Evolutionary conservation across 768 basidiomycete species (phyloP), one percentile per base, ranked within the genome.

Genomic region (Leccinum pellstonianum): DNA sequence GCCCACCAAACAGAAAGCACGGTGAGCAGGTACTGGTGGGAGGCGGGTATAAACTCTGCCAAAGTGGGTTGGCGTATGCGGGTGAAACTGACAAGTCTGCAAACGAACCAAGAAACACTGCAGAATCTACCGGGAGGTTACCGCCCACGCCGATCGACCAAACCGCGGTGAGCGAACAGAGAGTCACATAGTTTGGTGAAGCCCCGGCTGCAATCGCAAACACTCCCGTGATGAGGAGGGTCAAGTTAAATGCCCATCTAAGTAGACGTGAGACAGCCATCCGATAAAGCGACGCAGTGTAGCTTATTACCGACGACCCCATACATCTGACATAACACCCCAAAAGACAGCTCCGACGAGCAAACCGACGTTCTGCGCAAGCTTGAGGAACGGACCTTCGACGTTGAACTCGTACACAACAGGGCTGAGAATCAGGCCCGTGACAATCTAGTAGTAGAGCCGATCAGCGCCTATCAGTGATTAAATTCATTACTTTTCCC

Each of bases 1-100:
- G 87, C 86, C 90, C 90, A 92, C 86, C 87, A 91, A 38, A 90
- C 82, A 0, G 88, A 89, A 17, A 91, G 78, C 14, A 91, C 75
- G 0, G 89, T 90, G 35, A 91, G 76, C 4, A 92, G 77, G 66
- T 89, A 91, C 66, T 91, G 90, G 61, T 91, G 87, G 1, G 83
- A 82, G 3, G 82, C 81, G 0, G 90, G 90, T 0, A 88, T 68
- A 66, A 88, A 89, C 65, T 91, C 87, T 86, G 56, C 31, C 4
- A 52, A 11, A 1, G 15, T 52, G 17, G 4, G n/a, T 64, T 50
- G 21, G 27, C 25, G 29, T 14, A 14, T 11, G 10, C 7, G 10
- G 21, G 25, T 8, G 14, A 52, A 33, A 56, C 2, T 8, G 37
- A 58, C 4, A 50, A 25, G 9, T 31, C 1, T 23, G 37, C n/a